Base-by-base conservation (phyloP, 352 stramenopile species). In the Pythium aquatile region DNA sequence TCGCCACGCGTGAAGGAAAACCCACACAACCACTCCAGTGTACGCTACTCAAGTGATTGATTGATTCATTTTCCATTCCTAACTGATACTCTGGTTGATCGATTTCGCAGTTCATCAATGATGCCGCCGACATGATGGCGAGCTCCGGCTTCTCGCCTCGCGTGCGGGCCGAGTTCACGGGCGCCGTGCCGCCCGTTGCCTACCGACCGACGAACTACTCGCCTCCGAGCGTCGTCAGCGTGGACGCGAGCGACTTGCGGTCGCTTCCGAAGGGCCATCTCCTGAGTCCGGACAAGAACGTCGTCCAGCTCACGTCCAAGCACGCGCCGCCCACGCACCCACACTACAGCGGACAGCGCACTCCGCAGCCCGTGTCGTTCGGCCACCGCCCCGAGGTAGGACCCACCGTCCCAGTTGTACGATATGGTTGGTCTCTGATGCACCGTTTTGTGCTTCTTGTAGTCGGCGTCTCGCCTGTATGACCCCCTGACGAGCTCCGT, bases 391-490 rank as follows among this genome's bases (percentile, higher is more conserved):
- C 82, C 47, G 66, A 75, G 63, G 79, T 88, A 77, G 32, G 66
- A 58, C 14, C 11, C 37, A 42, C 37, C 14, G 10, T 35, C 5
- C 32, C 5, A 35, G 8, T 35, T 9, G 8, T 35, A 9, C 8
- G 32, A 35, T 35, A 9, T 35, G 32, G 32, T 35, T 5, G 32
- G 8, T 35, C 13, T 32, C 10, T 57, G 11, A 8, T 20, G 5
- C 6, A 57, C 14, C 42, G 11, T 26, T 37, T 46, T 32, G 49
- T 52, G 47, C 20, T 24, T 24, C 20, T 55, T 70, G 8, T 62
- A 91, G 79, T 92, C 85, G 6, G 85, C 83, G 0, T 76, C 83
- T 2, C 77, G 83, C 13, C 84, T 91, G 78, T 94, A 90, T 57
- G 73, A 91, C 32, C 81, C 83, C 5, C 46, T 85, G 9, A 88